Base-by-base conservation (phyloP, 768 basidiomycete species). In the Lyophyllum semitale region DNA sequence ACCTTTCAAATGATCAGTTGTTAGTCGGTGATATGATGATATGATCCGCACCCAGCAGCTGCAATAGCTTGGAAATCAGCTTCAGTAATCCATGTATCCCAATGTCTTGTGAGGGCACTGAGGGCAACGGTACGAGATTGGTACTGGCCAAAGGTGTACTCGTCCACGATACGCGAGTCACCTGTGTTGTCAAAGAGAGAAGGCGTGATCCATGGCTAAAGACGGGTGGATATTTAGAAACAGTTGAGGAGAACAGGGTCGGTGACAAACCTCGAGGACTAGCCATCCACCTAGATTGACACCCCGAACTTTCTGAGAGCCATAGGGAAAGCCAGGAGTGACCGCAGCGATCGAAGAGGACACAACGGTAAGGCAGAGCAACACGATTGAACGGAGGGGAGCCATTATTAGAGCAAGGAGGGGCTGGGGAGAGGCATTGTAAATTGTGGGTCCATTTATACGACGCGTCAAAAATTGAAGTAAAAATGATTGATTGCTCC, bases 81-180 rank as follows among this genome's bases (percentile, higher is more conserved):
- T 64, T 94, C 88, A 1, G 87, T 91, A 60, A 98, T 93, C 84
- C 84, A 95, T 0, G 85, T 86, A 59, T 89, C 70, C 91, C 91
- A 93, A 66, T 93, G 92, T 44, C 78, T 73, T 57, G 78, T 73
- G 20, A 93, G 76, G 17, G 68, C 71, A n/a, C 63, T 60, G n/a
- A 62, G 64, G 1, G 89, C 91, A 0, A 73, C 80, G 29, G 68
- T 58, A 13, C 66, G 60, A 66, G 79, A 67, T 62, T 89, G 87
- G 55, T 77, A 82, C 64, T 84, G 79, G 48, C 87, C 80, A 61
- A 91, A 91, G 1, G 90, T 92, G 74, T 80, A 93, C 61, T 93
- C 90, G 68, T 93, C 91, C 51, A 88, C 76, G 63, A 88, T 87
- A 57, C 70, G 70, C 48, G 53, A 59, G 64, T 82, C 78, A 20